Evolutionary conservation across 2,329 filamentous ascomycete species (phyloP).

Genomic region (Fusarium lateritium): DNA sequence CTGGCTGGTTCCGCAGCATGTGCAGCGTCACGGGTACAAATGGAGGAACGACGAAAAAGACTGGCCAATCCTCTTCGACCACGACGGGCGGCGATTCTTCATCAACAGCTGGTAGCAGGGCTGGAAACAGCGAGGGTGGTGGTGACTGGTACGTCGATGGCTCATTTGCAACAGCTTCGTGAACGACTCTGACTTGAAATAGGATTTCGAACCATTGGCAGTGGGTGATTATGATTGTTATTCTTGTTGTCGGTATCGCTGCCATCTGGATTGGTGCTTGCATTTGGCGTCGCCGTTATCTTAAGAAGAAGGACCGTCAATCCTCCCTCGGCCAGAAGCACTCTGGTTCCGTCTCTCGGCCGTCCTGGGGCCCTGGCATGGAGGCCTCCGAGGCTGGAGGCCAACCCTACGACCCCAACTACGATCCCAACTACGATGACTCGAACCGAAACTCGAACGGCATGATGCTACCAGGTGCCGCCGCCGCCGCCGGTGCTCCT

Average conservation of each 20-base stretch:
- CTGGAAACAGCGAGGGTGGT: slow-evolving; percentile 51
- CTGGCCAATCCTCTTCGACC: slow-evolving; percentile 29
- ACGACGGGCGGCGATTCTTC: slow-evolving; percentile 25
- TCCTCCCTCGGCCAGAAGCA: slow-evolving; percentile 55
- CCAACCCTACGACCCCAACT: slow-evolving; percentile 51
- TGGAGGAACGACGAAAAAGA: slow-evolving; percentile 27
- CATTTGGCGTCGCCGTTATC: slow-evolving; percentile 80
- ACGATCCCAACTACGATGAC: slow-evolving; percentile 47
- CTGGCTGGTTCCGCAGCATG: slow-evolving; percentile 78
- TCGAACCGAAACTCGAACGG: slow-evolving; percentile 48
- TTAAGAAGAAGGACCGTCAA: slow-evolving; percentile 76
- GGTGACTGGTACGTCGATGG: slow-evolving; percentile 62
- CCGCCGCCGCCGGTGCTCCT: slow-evolving; percentile 19
- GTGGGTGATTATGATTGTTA: slow-evolving; percentile 86
- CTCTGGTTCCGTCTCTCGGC: slow-evolving; percentile 55
- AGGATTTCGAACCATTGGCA: slow-evolving; percentile 80
- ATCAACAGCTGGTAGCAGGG: slow-evolving; percentile 21
- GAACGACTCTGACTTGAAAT: slow-evolving; percentile 17
- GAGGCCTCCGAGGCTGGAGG: slow-evolving; percentile 44
- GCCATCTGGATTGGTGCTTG: slow-evolving; percentile 77
- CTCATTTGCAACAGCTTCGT: background rate
- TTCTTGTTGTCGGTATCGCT: slow-evolving; percentile 78
- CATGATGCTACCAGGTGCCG: slow-evolving; percentile 43
- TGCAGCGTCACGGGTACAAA: slow-evolving; percentile 64
- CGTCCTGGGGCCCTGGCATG: slow-evolving; percentile 55